phyloP scores from a whole-genome alignment of 2,329 filamentous ascomycete species.

The Xylariaceae sp. region DNA sequence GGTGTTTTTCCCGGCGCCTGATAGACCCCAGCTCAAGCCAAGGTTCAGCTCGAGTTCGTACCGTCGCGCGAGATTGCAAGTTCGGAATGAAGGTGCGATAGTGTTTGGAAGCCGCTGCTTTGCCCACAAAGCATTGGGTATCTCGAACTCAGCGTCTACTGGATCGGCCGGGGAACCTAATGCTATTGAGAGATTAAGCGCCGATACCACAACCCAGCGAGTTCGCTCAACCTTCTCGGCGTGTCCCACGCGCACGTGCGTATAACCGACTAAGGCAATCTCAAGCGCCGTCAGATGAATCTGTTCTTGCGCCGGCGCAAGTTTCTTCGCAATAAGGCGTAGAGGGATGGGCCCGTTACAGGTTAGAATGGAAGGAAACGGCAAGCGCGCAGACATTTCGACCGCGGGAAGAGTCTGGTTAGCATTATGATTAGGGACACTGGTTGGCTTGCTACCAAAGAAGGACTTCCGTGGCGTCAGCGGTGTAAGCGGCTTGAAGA shows the following conservation, averaged over 20 bases:
- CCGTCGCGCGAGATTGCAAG: constrained; percentile 77
- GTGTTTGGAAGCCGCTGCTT: constrained; percentile 72
- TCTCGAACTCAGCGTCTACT: constrained; percentile 61
- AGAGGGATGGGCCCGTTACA: constrained; percentile 84
- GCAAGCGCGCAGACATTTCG: constrained; percentile 73
- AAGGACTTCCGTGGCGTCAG: constrained; percentile 48
- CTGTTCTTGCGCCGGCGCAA: constrained; percentile 63
- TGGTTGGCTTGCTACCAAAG: constrained; percentile 43
- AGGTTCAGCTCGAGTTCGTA: constrained; percentile 83
- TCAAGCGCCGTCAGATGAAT: constrained; percentile 76
- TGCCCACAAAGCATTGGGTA: constrained; percentile 72
- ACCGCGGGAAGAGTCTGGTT: constrained; percentile 59
- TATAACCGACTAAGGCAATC: constrained; percentile 75
- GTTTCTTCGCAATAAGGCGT: constrained; percentile 72
- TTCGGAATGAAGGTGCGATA: constrained; percentile 78
- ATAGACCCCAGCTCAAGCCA: constrained; percentile 66
- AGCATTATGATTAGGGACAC: constrained; percentile 26
- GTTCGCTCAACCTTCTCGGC: constrained; percentile 65
- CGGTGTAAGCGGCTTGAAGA: constrained; percentile 45
- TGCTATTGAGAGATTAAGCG: constrained; percentile 66
- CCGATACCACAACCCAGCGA: constrained; percentile 71
- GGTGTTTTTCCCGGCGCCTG: constrained; percentile 7
- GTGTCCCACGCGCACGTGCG: constrained; percentile 73
- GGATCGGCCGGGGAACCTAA: constrained; percentile 58
- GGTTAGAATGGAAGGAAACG: constrained; percentile 81